These are phyloP conservation scores for Stagonosporopsis vannaccii DNA, from an alignment of 2,329 filamentous ascomycete genomes.

Conservation along the genomic window DNA sequence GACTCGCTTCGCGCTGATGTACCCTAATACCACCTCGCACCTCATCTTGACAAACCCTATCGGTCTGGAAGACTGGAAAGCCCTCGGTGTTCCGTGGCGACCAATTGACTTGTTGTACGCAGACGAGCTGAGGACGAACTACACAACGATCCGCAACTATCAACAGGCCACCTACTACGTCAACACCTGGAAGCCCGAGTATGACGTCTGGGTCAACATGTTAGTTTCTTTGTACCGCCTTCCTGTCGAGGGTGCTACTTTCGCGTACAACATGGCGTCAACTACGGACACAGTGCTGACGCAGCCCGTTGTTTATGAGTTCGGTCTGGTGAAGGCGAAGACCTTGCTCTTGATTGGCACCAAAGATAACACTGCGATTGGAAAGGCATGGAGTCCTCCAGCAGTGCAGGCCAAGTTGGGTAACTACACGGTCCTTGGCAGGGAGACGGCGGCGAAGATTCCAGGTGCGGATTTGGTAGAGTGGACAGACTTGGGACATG, in stretches of 20 bases:
- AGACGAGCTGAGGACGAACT: constrained; percentile 33
- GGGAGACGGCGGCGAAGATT: constrained; percentile 54
- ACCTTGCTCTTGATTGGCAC: constrained; percentile 61
- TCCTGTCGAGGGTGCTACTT: constrained; percentile 49
- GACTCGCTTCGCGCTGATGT: constrained; percentile 61
- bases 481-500: constrained; percentile 60
- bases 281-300: constrained; percentile 65
- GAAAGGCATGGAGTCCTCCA: constrained; percentile 57
- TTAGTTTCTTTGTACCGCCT: constrained; percentile 61
- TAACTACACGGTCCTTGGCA: constrained; percentile 59
- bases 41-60: constrained; percentile 62
- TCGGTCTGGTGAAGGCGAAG: constrained; percentile 54
- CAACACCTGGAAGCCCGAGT: constrained; percentile 56
- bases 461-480: constrained; percentile 55
- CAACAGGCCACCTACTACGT: constrained; percentile 41
- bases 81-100: constrained; percentile 36
- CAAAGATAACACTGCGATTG: constrained; percentile 63
- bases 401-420: constrained; percentile 50
- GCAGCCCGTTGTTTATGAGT: constrained; percentile 61
- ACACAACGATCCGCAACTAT: constrained; percentile 36
- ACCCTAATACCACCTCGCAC: constrained; percentile 52
- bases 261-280: constrained; percentile 58
- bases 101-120: constrained; percentile 26
- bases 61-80: constrained; percentile 63
- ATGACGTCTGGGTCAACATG: constrained; percentile 65